Base-by-base conservation (phyloP, 2,329 filamentous ascomycete genomes). In the Beauveria bassiana region DNA sequence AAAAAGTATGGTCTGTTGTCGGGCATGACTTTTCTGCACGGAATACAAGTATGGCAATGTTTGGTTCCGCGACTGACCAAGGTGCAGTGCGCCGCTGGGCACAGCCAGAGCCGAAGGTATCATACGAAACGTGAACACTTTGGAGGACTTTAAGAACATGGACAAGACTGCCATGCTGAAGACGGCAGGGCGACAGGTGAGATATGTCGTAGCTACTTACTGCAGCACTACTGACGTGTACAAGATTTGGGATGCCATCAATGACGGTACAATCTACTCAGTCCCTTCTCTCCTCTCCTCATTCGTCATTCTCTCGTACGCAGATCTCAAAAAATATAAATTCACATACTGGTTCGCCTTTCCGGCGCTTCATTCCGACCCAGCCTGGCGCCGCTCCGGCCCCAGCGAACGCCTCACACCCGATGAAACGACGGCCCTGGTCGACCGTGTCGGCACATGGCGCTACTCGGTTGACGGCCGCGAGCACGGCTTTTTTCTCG, bases 341-440 rank as follows among this genome's bases (percentile, higher is more conserved):
- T 97, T 98, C 72, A 91, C 89, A n/a, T 98, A 98, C 76, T 96
- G 96, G 86, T 98, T 98, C 74, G 93, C 89, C 5, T 99, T 96
- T 70, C 95, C 95, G 1, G 92, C 93, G 18, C 81, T 99, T 50
- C 93, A 96, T 72, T 96, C 93, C 4, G 88, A 93, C 60, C 91
- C 91, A 1, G 79, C 82, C 31, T 99, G 95, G 95, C 87, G 84
- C 67, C 79, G 87, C 57, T 74, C 80, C 2, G 81, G 79, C 2
- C 78, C 78, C 9, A 77, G 84, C 53, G 75, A 78, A 59, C 80
- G 73, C 53, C 75, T 98, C 53, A 84, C 80, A 3, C 71, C 82
- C 2, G 78, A 83, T 64, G 93, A 98, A 73, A 93, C 88, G 62
- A 87, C 86, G 2, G 82, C 85, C 7, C 81, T 99, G 38, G 90